A percentile compares a stretch with the other conserved stretches of the same genome.
Evolutionary conservation across 2,329 filamentous ascomycete genomes (phyloP).

Genomic region (Dactylellina parvicollis): DNA sequence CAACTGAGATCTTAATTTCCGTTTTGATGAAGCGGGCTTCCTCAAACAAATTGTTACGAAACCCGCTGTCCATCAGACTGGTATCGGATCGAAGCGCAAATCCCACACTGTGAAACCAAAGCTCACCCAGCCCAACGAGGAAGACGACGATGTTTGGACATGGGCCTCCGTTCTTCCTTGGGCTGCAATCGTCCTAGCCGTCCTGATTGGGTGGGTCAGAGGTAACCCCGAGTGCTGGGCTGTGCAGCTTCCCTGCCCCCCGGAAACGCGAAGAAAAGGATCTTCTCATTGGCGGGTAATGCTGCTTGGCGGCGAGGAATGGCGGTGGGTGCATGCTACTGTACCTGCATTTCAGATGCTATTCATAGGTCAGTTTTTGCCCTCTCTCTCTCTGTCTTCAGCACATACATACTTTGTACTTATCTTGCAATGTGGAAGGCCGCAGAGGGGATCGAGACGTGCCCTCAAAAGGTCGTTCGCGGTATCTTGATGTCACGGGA

Average conservation of each 20-base stretch:
- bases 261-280: neutral
- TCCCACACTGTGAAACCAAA: constrained; percentile 40
- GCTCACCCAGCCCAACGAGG: constrained; percentile 30
- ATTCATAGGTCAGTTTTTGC: constrained; percentile 24
- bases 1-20: constrained; percentile 51
- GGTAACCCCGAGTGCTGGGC: constrained; percentile 43
- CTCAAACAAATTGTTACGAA: constrained; percentile 38
- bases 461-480: neutral
- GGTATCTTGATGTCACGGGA: neutral
- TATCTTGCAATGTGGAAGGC: no score
- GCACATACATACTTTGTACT: no score
- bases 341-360: constrained; percentile 51
- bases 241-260: constrained; percentile 46
- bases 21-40: constrained; percentile 28
- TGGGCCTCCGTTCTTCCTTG: neutral
- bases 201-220: constrained; percentile 49
- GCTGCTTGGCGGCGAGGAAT: constrained; percentile 48
- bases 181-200: constrained; percentile 37
- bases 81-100: constrained; percentile 40
- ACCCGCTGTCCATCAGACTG: constrained; percentile 28
- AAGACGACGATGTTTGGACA: neutral
- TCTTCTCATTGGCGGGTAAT: constrained; percentile 51
- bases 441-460: neutral
- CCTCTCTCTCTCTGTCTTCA: neutral
- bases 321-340: constrained; percentile 13